phyloP scores from a whole-genome alignment of 352 stramenopile species.

The Phytopythium litorale region DNA sequence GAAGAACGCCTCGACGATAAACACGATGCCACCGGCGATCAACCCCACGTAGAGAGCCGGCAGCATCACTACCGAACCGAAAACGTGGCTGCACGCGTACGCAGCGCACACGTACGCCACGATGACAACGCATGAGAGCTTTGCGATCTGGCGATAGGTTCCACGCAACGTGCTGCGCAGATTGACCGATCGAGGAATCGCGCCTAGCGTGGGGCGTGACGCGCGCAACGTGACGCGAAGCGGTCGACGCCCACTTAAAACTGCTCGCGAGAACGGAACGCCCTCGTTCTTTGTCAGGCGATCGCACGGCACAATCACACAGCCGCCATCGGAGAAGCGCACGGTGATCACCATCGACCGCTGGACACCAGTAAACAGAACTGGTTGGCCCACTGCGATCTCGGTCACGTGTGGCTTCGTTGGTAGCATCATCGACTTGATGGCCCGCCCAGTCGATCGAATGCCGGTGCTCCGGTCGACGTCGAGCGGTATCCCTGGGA shows the following conservation, averaged over 20 bases:
- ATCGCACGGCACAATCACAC: constrained; percentile 40
- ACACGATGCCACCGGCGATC: constrained; percentile 35
- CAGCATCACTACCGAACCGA: constrained; percentile 45
- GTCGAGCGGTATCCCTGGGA: not conserved
- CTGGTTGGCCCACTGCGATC: constrained; percentile 31
- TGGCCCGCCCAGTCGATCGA: not conserved
- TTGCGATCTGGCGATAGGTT: constrained; percentile 61
- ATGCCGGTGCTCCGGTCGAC: not conserved
- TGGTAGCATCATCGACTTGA: constrained; percentile 10
- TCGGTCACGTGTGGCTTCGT: constrained; percentile 11
- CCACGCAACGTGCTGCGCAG: constrained; percentile 48
- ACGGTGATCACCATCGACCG: constrained; percentile 47
- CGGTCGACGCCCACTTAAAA: constrained; percentile 45
- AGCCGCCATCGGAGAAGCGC: constrained; percentile 53
- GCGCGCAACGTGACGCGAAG: constrained; percentile 51
- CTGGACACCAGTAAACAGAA: constrained; percentile 40
- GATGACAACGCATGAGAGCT: constrained; percentile 56
- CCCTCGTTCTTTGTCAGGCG: constrained; percentile 41
- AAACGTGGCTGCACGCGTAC: constrained; percentile 48
- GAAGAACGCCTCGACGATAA: constrained; percentile 55
- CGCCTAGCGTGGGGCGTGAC: constrained; percentile 16
- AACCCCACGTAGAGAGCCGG: constrained; percentile 49
- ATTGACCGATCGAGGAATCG: constrained; percentile 19
- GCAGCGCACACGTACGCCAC: constrained; percentile 44
- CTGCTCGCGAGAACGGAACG: constrained; percentile 49